These are phyloP conservation scores for Ricinus communis DNA, from an alignment of 345 rosid species.

Conservation along the genomic window DNA sequence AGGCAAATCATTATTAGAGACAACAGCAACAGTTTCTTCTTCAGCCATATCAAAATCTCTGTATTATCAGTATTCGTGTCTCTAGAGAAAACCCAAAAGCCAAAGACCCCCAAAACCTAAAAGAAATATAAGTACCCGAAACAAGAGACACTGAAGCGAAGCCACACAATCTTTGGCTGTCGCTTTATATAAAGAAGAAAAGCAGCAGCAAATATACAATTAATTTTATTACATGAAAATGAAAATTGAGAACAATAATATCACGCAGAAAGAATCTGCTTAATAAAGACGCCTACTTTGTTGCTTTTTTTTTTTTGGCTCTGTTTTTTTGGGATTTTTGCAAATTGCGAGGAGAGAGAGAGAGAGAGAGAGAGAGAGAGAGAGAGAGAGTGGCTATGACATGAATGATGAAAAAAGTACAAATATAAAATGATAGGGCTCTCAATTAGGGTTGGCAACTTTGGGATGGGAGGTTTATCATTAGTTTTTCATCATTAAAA, in stretches of 20 bases:
- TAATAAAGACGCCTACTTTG: conserved; percentile 11
- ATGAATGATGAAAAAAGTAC: background rate
- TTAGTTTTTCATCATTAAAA: too few relatives aligned
- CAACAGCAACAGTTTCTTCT: conserved; percentile 12
- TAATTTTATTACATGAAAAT: too few relatives aligned
- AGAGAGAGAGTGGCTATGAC: background rate
- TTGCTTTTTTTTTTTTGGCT: background rate
- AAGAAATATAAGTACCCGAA: background rate
- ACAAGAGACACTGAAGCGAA: conserved; percentile 4
- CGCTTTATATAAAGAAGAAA: background rate
- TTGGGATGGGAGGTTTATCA: conserved; percentile 10
- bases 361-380: background rate
- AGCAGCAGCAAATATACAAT: background rate
- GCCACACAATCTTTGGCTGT: conserved; percentile 17
- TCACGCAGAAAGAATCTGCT: conserved; percentile 4
- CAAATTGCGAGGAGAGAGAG: background rate
- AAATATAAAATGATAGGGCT: conserved; percentile 15
- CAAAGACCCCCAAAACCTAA: background rate
- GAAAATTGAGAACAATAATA: background rate
- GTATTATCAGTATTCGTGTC: background rate
- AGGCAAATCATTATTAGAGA: conserved; percentile 34
- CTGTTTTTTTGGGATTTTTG: background rate
- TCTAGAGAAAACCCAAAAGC: background rate
- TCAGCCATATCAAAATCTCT: too few relatives aligned
- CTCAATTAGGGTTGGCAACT: conserved; percentile 22